Conservation (phyloP, 164 flowering plant genomes). For the Santalum album region DNA sequence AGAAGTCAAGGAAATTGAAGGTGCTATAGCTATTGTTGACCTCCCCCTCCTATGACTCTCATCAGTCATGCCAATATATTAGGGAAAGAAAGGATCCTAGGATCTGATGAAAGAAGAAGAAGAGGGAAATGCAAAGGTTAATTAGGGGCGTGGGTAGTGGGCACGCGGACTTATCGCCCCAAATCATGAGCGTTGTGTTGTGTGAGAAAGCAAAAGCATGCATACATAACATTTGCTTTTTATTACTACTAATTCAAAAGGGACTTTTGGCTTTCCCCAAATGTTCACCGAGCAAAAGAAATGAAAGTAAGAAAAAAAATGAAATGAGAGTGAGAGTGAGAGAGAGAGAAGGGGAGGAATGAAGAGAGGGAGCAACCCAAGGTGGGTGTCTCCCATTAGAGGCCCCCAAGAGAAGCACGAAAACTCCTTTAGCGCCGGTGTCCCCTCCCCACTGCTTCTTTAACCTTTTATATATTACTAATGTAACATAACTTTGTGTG, state of each 20-base stretch:
- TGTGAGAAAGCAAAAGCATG: conserved; percentile 6
- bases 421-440: conserved; percentile 76
- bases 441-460: conserved; percentile 44
- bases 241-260: conserved; percentile 14
- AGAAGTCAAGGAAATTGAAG: too few relatives aligned
- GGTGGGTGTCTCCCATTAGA: conserved; percentile 46
- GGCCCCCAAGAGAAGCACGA: conserved; percentile 56
- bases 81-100: conserved; percentile 16
- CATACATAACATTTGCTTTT: neutral
- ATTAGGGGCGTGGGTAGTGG: conserved; percentile 32
- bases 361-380: conserved; percentile 29
- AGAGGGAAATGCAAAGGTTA: conserved; percentile 5
- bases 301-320: neutral
- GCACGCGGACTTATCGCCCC: conserved; percentile 52
- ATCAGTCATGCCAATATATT: too few relatives aligned
- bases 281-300: conserved; percentile 7
- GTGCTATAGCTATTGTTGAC: too few relatives aligned
- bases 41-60: too few relatives aligned
- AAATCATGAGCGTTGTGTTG: conserved; percentile 38
- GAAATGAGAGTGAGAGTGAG: conserved; percentile 3
- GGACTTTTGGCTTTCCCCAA: conserved; percentile 29
- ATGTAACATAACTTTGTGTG: conserved; percentile 2
- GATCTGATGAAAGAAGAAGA: conserved; percentile 29
- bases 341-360: conserved; percentile 6
- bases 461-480: neutral